Evolutionary conservation across 129 eudicot genomes (phyloP).

Genomic region (Saussurea involucrata): DNA sequence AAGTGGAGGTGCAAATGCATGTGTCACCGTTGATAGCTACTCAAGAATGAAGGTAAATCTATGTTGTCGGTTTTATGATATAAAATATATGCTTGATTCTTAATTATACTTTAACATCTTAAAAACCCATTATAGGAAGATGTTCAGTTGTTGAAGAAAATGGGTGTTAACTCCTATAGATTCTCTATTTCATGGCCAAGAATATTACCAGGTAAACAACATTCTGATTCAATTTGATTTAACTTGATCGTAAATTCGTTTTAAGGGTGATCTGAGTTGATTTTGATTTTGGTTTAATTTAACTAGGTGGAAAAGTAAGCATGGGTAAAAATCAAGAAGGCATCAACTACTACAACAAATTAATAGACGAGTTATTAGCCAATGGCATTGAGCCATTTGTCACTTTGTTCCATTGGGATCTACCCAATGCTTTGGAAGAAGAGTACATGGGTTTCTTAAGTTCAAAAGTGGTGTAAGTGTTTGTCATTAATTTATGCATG

Average conservation of each 20-base stretch:
- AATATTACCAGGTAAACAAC: constrained; percentile 31
- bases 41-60: too few species aligned
- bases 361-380: constrained; percentile 32
- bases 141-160: constrained; percentile 24
- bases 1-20: background rate
- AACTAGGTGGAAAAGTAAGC: constrained; percentile 34
- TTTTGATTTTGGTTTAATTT: background rate
- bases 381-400: constrained; percentile 34
- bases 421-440: constrained; percentile 33
- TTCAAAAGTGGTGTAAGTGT: constrained; percentile 33
- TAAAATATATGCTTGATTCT: background rate
- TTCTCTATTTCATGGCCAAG: constrained; percentile 51
- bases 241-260: too few species aligned
- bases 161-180: constrained; percentile 33
- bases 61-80: too few species aligned
- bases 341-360: constrained; percentile 36
- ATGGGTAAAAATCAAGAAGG: constrained; percentile 37
- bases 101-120: background rate
- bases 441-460: constrained; percentile 35
- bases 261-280: too few species aligned
- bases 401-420: constrained; percentile 41
- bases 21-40: background rate
- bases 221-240: too few species aligned
- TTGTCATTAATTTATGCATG: background rate
- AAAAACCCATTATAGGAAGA: constrained; percentile 29